Percentiles rank a stretch among this genome's conserved stretches.
Conservation (phyloP, 2,329 filamentous ascomycete species). For the Colletotrichum euphorbiae region DNA sequence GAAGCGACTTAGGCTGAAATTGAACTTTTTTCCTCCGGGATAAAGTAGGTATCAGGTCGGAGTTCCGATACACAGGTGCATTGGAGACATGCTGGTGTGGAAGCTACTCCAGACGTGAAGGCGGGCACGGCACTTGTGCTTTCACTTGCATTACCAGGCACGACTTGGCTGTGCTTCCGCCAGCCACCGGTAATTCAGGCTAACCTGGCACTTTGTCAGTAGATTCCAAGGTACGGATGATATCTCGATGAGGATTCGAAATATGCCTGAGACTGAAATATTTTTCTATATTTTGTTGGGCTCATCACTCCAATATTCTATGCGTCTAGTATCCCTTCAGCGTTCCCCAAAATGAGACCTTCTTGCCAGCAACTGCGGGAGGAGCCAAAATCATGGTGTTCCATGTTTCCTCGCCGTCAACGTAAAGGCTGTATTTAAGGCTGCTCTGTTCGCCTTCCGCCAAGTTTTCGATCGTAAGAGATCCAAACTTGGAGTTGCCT, state of each 20-base stretch:
- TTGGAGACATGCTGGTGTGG: too few relatives aligned
- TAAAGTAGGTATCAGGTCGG: too few relatives aligned
- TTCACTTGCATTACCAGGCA: neutral
- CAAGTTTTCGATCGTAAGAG: slow-evolving; percentile 80
- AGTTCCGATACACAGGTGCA: too few relatives aligned
- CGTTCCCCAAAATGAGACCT: slow-evolving; percentile 61
- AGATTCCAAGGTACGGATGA: too few relatives aligned
- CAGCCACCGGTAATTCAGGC: neutral
- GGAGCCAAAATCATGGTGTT: slow-evolving; percentile 67
- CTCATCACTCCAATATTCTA: neutral
- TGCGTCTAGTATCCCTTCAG: slow-evolving; percentile 45
- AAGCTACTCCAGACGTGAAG: neutral
- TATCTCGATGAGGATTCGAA: too few relatives aligned
- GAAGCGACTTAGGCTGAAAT: too few relatives aligned
- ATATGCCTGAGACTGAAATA: too few relatives aligned
- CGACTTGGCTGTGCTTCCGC: too few relatives aligned
- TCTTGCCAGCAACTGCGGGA: slow-evolving; percentile 49
- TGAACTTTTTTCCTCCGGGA: too few relatives aligned
- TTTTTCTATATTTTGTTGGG: too few relatives aligned
- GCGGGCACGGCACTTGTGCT: neutral
- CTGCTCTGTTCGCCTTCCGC: slow-evolving; percentile 74
- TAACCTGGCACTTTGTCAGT: too few relatives aligned
- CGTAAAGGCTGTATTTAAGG: slow-evolving; percentile 83
- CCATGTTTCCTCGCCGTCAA: slow-evolving; percentile 86
- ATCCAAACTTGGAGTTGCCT: slow-evolving; percentile 90